Evolutionary conservation across 495 filamentous ascomycete genomes (phyloP), one percentile per base, ranked within the genome.

Genomic region (Neurospora sp.): DNA sequence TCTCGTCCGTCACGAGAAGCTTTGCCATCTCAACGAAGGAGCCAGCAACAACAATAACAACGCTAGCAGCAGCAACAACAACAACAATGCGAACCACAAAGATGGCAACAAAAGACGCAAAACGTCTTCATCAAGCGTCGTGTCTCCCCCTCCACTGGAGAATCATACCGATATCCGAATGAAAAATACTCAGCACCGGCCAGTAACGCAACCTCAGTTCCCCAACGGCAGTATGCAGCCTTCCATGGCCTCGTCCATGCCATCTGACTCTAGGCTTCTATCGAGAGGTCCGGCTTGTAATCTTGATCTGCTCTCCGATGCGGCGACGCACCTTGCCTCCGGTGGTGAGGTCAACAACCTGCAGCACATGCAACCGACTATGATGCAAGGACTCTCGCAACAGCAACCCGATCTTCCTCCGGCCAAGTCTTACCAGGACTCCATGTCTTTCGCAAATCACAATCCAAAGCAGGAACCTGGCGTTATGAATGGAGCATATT

Each of bases 1-100:
- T 62, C 85, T 92, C 78, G 89, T 91, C 78, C 89, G 90, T 77
- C 90, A 92, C 85, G 88, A 91, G 81, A 90, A 90, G 82, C 86
- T 92, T 82, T 90, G 91, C 76, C 90, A 92, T 81, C 87, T 89
- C 76, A 88, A 88, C 77, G 89, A 91, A 78, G 84, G 83, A 9
- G 54, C 54, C 27, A 66, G 14, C 54, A 27, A 27, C 54, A 66
- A 37, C 27, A 66, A 59, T 59, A 27, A 66, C 14, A 66, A 66
- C 71, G 82, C 79, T 71, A 83, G 79, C 75, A 86, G 85, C 70
- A 84, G 85, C 77, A 83, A 82, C 38, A 79, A 83, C 38, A 79
- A 83, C 72, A 87, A 86, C 73, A 79, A 66, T 35, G 27, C 54
- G 70, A 82, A 78, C 71, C 83, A 80, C 75, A 86, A 86, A 72